Percentiles rank a stretch among this genome's conserved stretches.
Conservation (phyloP, 2,329 filamentous ascomycete genomes). For the Arthrinium phaeospermum region DNA sequence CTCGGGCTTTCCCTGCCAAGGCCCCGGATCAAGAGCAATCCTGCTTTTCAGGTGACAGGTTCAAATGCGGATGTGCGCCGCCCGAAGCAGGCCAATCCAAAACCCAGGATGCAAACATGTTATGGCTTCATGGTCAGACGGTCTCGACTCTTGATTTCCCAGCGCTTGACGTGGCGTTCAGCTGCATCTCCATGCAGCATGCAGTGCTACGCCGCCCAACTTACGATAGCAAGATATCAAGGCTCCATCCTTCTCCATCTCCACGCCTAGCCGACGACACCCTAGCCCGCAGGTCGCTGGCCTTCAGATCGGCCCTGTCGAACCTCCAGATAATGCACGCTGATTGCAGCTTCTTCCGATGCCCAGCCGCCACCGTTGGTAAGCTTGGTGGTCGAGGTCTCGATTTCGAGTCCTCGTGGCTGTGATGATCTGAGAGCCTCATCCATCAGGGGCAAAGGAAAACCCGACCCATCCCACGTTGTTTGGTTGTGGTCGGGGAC, state of each 20-base stretch:
- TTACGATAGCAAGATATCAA: not conserved
- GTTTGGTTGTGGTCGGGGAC: not conserved
- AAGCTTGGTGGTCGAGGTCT: not conserved
- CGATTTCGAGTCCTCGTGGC: not conserved
- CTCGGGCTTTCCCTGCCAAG: not conserved
- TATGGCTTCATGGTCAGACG: not conserved
- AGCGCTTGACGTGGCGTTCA: constrained; percentile 6
- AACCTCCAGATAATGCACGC: not conserved
- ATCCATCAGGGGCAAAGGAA: not conserved
- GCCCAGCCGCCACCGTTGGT: not conserved
- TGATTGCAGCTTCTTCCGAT: not conserved
- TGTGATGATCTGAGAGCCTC: not conserved
- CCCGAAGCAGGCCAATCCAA: not conserved
- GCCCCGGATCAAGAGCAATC: not conserved
- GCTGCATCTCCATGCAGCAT: not conserved
- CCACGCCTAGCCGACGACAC: not conserved
- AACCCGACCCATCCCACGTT: not conserved
- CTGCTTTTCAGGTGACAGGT: too few species aligned
- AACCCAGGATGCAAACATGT: not conserved
- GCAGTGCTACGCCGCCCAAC: constrained; percentile 5
- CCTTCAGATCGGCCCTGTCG: not conserved
- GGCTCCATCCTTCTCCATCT: not conserved
- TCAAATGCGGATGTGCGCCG: not conserved
- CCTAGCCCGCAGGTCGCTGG: not conserved
- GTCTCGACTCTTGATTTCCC: not conserved